Percentiles rank a stretch among this genome's conserved stretches.
phyloP scores from a whole-genome alignment of 2,329 filamentous ascomycete species.

The Nemania sp. region DNA sequence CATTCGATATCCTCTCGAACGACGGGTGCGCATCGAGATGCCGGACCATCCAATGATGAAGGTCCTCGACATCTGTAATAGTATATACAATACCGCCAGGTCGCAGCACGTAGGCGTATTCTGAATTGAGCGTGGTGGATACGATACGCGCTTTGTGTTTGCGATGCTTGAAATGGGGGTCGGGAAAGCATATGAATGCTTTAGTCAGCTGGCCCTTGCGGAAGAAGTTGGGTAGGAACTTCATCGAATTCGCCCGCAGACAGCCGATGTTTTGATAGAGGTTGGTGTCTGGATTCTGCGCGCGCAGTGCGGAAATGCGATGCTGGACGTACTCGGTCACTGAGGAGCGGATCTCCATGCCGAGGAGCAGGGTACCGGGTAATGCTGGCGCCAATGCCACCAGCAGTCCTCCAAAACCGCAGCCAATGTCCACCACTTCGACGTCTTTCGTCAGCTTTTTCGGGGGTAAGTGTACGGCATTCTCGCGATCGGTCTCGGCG shows the following conservation, averaged over 20 bases:
- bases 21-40: conserved; percentile 78
- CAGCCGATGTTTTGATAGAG: conserved; percentile 86
- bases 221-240: conserved; percentile 99
- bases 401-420: conserved; percentile 89
- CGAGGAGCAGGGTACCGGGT: conserved; percentile 81
- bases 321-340: conserved; percentile 91
- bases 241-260: conserved; percentile 95
- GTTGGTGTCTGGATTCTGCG: conserved; percentile 57
- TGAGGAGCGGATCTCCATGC: conserved; percentile 88
- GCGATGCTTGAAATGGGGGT: conserved; percentile 95
- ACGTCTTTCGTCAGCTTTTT: conserved; percentile 66
- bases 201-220: conserved; percentile 76
- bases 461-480: conserved; percentile 21
- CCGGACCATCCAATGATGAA: conserved; percentile 90
- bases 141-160: conserved; percentile 98
- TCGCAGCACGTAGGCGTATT: conserved; percentile 85
- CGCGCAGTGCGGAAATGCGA: conserved; percentile 78
- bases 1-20: conserved; percentile 74
- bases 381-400: conserved; percentile 82
- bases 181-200: conserved; percentile 97
- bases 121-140: conserved; percentile 81
- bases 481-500: conserved; percentile 15
- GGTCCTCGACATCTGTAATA: conserved; percentile 94
- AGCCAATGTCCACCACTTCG: conserved; percentile 95
- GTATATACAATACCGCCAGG: conserved; percentile 91